phyloP scores from a whole-genome alignment of 2,329 filamentous ascomycete genomes.

The Alternaria infectoria region DNA sequence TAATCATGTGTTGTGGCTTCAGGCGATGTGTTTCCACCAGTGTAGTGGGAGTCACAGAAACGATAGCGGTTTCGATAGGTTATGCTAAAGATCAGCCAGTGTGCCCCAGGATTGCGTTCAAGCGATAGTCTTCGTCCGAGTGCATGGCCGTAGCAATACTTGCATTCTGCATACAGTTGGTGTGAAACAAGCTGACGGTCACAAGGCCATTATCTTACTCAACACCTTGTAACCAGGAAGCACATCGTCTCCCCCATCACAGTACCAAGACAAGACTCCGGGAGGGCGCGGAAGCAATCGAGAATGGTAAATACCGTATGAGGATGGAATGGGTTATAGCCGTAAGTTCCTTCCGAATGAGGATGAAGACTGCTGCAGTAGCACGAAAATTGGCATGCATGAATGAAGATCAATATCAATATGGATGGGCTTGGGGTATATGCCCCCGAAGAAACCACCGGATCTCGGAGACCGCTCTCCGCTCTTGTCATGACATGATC shows the following conservation, averaged over 20 bases:
- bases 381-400: neutral
- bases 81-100: neutral
- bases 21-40: neutral
- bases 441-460: neutral
- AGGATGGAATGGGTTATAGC: neutral
- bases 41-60: neutral
- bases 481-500: neutral
- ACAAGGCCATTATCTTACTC: neutral
- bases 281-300: neutral
- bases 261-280: neutral
- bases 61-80: neutral
- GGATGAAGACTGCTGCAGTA: neutral
- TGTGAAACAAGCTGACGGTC: neutral
- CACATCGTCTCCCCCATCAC: neutral
- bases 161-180: neutral
- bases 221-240: neutral
- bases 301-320: neutral
- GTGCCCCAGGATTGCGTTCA: neutral
- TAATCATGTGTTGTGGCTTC: neutral
- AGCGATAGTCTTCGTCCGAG: neutral
- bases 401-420: neutral
- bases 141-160: neutral
- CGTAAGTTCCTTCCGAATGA: neutral
- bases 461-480: fast-evolving
- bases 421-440: neutral